Percentiles rank a stretch among this genome's conserved stretches.
phyloP scores from a whole-genome alignment of 805 yeast genomes.

The Zygotorulaspora florentina region DNA sequence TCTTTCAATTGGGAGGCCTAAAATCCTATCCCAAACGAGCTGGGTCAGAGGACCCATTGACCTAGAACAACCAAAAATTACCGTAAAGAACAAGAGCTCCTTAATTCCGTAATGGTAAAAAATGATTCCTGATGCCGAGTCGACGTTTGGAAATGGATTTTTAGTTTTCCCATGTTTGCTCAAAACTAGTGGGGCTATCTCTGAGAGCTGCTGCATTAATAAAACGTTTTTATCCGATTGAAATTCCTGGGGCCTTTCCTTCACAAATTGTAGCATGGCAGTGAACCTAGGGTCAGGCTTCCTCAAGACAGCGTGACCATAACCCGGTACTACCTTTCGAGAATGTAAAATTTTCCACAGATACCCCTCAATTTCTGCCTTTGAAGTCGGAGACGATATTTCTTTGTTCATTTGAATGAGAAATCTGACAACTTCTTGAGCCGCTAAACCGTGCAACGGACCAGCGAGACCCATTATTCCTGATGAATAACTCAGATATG shows the following conservation, averaged over 20 bases:
- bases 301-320: constrained; percentile 84
- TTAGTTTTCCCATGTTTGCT: constrained; percentile 78
- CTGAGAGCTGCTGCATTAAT: constrained; percentile 60
- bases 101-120: constrained; percentile 77
- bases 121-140: constrained; percentile 72
- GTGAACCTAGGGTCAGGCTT: constrained; percentile 78
- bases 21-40: constrained; percentile 71
- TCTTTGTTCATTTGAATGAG: constrained; percentile 57
- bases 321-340: constrained; percentile 81
- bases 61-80: constrained; percentile 77
- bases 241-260: constrained; percentile 48
- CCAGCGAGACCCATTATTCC: constrained; percentile 84
- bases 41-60: constrained; percentile 77
- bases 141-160: constrained; percentile 84
- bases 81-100: constrained; percentile 72
- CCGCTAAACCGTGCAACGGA: constrained; percentile 81
- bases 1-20: constrained; percentile 77
- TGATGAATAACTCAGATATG: constrained; percentile 70
- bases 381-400: constrained; percentile 32
- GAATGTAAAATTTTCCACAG: constrained; percentile 68
- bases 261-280: constrained; percentile 68
- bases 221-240: constrained; percentile 60
- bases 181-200: constrained; percentile 71
- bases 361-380: constrained; percentile 54
- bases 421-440: constrained; percentile 79